Conservation (phyloP, 768 basidiomycete species). For the Lactifluus volemus region DNA sequence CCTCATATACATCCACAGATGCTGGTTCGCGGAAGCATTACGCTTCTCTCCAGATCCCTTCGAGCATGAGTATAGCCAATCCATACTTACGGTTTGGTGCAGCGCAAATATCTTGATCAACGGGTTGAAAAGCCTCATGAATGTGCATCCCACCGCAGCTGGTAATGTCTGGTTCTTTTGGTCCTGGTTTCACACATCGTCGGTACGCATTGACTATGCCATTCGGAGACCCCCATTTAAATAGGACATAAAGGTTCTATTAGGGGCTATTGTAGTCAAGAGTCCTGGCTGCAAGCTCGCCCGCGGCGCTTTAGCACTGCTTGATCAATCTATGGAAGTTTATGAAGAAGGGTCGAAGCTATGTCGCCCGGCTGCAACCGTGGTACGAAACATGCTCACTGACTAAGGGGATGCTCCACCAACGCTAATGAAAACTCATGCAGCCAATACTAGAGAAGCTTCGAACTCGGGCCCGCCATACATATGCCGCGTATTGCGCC, state of each 20-base stretch:
- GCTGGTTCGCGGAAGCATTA: slow-evolving; percentile 41
- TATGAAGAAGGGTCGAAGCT: slow-evolving; percentile 35
- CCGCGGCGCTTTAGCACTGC: slow-evolving; percentile 31
- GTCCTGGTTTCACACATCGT: slow-evolving; percentile 41
- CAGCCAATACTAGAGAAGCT: slow-evolving; percentile 33
- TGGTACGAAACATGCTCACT: neutral
- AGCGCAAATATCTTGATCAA: slow-evolving; percentile 37
- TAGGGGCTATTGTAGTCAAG: slow-evolving; percentile 39
- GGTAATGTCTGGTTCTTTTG: slow-evolving; percentile 42
- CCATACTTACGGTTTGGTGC: slow-evolving; percentile 37
- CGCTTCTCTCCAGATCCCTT: slow-evolving; percentile 34
- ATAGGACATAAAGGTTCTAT: slow-evolving; percentile 30
- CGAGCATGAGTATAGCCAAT: slow-evolving; percentile 36
- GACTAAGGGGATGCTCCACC: neutral
- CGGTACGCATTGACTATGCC: slow-evolving; percentile 28
- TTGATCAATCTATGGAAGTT: slow-evolving; percentile 31
- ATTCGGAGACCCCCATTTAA: neutral
- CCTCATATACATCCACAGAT: slow-evolving; percentile 32
- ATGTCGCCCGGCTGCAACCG: slow-evolving; percentile 28
- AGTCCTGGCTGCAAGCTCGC: slow-evolving; percentile 38
- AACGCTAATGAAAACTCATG: neutral
- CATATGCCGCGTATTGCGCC: slow-evolving; percentile 24
- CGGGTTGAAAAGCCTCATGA: slow-evolving; percentile 32
- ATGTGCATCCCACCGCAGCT: slow-evolving; percentile 28
- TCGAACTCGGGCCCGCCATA: slow-evolving; percentile 28